A percentile compares a stretch with the other conserved stretches of the same genome.
Conservation (phyloP, 2,329 filamentous ascomycete species). For the Monosporascus sp. region DNA sequence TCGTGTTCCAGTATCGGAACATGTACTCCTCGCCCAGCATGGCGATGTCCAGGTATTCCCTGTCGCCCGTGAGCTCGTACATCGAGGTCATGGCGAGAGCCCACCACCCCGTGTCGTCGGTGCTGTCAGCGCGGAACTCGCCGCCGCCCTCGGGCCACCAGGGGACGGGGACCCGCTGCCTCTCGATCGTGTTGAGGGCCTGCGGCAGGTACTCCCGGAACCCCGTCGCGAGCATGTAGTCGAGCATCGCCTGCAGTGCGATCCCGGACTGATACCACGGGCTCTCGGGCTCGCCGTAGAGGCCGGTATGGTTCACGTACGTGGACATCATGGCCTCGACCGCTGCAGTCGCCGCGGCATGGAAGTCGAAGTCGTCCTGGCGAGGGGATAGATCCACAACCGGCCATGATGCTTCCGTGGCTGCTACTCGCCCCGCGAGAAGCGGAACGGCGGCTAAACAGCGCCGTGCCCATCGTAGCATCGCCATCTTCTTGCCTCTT, state of each 20-base stretch:
- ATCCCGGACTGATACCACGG: conserved; percentile 36
- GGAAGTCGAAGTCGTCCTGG: not conserved
- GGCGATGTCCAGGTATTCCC: conserved; percentile 40
- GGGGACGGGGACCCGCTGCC: conserved; percentile 26
- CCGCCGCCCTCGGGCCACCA: conserved; percentile 34
- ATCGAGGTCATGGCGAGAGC: conserved; percentile 43
- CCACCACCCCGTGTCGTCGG: conserved; percentile 48
- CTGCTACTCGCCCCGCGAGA: not conserved
- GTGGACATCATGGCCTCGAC: conserved; percentile 30
- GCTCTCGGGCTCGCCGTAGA: conserved; percentile 25
- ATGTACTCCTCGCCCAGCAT: conserved; percentile 43
- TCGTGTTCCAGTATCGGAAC: conserved; percentile 35
- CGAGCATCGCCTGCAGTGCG: conserved; percentile 29
- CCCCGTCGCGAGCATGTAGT: conserved; percentile 30
- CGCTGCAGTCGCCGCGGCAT: conserved; percentile 7
- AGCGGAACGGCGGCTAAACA: not conserved
- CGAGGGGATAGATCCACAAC: not conserved
- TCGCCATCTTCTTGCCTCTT: not conserved
- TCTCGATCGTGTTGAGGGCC: conserved; percentile 25
- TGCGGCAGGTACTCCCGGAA: conserved; percentile 24
- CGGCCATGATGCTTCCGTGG: not conserved
- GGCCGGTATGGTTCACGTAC: conserved; percentile 28
- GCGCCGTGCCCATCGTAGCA: not conserved
- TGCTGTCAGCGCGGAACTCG: conserved; percentile 34
- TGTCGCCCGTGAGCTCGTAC: conserved; percentile 40